Evolutionary conservation across 169 alveolate species (phyloP).

Genomic region (Plasmodium coatneyi): DNA sequence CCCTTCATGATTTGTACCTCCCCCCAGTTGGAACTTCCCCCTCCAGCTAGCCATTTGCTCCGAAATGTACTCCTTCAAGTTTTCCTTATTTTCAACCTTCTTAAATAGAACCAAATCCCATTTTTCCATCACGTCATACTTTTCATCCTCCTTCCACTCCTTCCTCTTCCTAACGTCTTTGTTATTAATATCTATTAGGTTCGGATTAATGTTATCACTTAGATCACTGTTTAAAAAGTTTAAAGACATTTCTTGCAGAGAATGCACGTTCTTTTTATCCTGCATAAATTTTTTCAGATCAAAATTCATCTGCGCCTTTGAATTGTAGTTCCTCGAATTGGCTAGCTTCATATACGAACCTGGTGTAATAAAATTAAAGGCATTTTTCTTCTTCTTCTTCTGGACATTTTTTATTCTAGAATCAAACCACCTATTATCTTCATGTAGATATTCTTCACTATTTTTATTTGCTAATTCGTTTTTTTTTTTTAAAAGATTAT

Average conservation of each 20-base stretch:
- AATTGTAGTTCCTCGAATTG: constrained; percentile 6
- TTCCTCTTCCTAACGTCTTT: neutral
- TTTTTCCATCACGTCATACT: constrained; percentile 40
- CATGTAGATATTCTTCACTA: constrained; percentile 21
- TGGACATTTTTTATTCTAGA: constrained; percentile 53
- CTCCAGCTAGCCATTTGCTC: constrained; percentile 31
- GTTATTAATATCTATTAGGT: constrained; percentile 27
- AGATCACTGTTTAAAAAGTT: constrained; percentile 49
- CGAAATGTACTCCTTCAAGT: constrained; percentile 38
- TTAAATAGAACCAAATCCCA: constrained; percentile 64
- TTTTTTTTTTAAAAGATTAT: constrained; percentile 77
- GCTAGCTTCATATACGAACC: constrained; percentile 44
- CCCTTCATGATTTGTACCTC: neutral
- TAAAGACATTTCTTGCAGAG: constrained; percentile 54
- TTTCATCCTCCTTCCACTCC: constrained; percentile 53
- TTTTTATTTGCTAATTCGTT: constrained; percentile 5
- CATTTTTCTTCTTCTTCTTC: constrained; percentile 51
- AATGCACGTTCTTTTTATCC: constrained; percentile 59
- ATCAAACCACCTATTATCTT: constrained; percentile 57
- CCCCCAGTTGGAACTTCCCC: neutral
- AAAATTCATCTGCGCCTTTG: constrained; percentile 10
- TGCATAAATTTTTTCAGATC: constrained; percentile 64
- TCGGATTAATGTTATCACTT: constrained; percentile 30
- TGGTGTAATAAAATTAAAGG: constrained; percentile 62
- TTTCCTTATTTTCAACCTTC: constrained; percentile 41